Conservation (phyloP, 139 green algal species). For the Deuterostichococcus epilithicus region DNA sequence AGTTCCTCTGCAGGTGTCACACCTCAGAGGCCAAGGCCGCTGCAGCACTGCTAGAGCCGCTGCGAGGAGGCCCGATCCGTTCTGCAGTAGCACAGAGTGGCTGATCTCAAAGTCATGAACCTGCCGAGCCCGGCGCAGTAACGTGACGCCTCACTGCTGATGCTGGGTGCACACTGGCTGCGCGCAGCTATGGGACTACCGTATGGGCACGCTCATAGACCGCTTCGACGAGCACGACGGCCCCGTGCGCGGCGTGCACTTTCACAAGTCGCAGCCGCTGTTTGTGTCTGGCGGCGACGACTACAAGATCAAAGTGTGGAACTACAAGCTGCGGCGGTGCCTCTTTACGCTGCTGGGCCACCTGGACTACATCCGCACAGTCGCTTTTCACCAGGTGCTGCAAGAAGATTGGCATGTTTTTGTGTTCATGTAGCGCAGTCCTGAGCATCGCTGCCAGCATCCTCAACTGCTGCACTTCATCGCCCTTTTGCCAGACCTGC, state of each 20-base stretch:
- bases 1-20: neutral
- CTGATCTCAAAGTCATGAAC: neutral
- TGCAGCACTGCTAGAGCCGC: too few species aligned
- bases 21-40: too few species aligned
- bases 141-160: neutral
- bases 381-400: conserved; percentile 75
- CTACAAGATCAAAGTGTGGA: conserved; percentile 99
- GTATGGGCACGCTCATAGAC: conserved; percentile 99
- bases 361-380: conserved; percentile 99
- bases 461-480: too few species aligned
- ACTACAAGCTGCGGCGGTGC: conserved; percentile 96
- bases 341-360: conserved; percentile 98
- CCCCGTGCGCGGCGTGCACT: conserved; percentile 94
- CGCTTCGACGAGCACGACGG: conserved; percentile 99
- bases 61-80: neutral
- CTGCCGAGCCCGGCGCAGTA: neutral
- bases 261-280: conserved; percentile 94
- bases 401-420: too few species aligned
- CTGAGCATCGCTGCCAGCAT: too few species aligned
- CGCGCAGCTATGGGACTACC: conserved; percentile 98
- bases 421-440: too few species aligned
- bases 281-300: conserved; percentile 99
- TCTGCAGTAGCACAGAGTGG: neutral
- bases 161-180: neutral
- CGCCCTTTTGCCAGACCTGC: too few species aligned